A percentile compares a stretch with the other conserved stretches of the same genome.
Conservation (phyloP, 345 rosid species). For the Fremontodendron californicum region DNA sequence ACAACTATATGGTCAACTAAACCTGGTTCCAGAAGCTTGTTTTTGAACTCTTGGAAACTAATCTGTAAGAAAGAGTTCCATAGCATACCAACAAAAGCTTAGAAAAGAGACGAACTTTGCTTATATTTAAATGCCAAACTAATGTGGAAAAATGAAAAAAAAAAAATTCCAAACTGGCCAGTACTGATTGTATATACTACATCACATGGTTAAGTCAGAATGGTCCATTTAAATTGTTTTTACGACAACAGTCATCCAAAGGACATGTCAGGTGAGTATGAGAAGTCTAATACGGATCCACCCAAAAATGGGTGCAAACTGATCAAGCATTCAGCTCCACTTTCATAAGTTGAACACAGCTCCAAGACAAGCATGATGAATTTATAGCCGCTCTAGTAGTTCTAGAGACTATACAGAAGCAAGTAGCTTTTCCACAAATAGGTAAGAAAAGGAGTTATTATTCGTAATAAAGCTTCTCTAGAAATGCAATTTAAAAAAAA, state of each 20-base stretch:
- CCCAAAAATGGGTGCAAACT: background rate
- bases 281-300: background rate
- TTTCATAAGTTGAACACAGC: background rate
- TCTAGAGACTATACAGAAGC: background rate
- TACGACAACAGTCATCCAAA: background rate
- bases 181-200: background rate
- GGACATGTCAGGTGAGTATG: background rate
- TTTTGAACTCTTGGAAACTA: constrained; percentile 95
- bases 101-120: background rate
- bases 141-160: background rate
- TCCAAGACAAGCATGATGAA: background rate
- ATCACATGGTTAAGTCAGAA: background rate
- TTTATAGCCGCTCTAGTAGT: background rate
- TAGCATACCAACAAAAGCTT: background rate
- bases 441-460: background rate
- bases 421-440: background rate
- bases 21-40: constrained; percentile 93
- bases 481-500: background rate
- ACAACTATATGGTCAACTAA: constrained; percentile 89
- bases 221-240: background rate
- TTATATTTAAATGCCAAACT: background rate
- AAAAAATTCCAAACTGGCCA: background rate
- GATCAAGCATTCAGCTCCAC: background rate
- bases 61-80: constrained; percentile 46
- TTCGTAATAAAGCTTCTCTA: background rate